Base-by-base conservation (phyloP, 2,329 filamentous ascomycete genomes). In the Fusarium kyushuense region DNA sequence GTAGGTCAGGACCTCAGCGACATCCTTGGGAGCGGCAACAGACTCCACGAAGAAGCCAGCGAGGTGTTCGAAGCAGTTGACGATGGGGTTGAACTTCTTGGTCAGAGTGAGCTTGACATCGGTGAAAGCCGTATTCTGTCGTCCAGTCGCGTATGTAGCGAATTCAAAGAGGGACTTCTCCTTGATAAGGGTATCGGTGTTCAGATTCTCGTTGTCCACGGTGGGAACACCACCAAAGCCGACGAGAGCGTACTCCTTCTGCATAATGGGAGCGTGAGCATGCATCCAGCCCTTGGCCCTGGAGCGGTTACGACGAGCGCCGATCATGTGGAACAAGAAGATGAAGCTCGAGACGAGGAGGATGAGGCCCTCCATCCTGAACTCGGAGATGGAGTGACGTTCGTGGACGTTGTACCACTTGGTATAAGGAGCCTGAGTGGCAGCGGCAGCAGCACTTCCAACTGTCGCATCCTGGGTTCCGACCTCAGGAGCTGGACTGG, bases 371-470 rank as follows among this genome's bases (percentile, higher is more conserved):
- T 99, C 96, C 74, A 90, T 87, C 81, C 89, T 89, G 86, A 99
- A 99, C 79, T 99, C 96, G 75, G 85, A 86, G 63, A 90, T 83
- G 27, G 89, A 89, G 75, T 94, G 90, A 76, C 96, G 93, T 86
- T 98, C 94, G 86, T 97, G 96, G 65, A 98, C 84, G 58, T 94
- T 93, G 83, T 98, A 99, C 96, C 96, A 99, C 84, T 93, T 93
- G 52, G 94, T 97, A 80, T 91, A 97, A 16, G 92, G 92, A 27
- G 78, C 80, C 23, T 59, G 60, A 43, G 84, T 84, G 46, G 81
- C 78, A 43, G 82, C 83, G 63, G 86, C 84, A 48, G 80, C 79
- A 41, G 82, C 78, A 27, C 80, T 79, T 35, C 79, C 80, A 61
- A 84, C 78, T 58, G 84, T 79, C 67, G 84, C 80, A 62, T 83